These are phyloP conservation scores for Vinca minor DNA, from an alignment of 257 asterid species.

Conservation along the genomic window DNA sequence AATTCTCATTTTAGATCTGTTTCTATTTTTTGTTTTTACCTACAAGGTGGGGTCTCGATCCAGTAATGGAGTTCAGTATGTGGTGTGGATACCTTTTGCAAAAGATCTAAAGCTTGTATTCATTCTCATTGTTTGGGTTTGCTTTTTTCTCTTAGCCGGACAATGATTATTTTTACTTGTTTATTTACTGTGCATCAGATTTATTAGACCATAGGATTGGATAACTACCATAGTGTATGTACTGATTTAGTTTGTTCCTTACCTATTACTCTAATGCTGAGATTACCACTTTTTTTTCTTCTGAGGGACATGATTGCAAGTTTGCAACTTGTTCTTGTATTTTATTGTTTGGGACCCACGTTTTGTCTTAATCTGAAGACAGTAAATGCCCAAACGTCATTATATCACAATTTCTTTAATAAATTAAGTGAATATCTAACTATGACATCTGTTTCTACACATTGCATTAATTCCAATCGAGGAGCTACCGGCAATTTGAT, in stretches of 20 bases:
- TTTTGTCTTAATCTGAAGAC: background rate
- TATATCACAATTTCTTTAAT: background rate
- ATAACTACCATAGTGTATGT: background rate
- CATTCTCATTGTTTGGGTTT: too few relatives aligned
- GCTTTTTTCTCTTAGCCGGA: too few relatives aligned
- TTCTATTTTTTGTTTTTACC: slow-evolving; percentile 10
- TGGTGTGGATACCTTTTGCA: background rate
- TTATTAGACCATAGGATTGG: background rate
- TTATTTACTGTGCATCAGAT: background rate
- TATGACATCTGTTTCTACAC: background rate
- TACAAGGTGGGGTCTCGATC: slow-evolving; percentile 1
- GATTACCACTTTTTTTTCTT: too few relatives aligned
- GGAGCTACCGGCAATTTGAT: background rate
- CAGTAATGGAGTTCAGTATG: background rate
- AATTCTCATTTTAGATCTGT: background rate
- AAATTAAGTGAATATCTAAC: background rate
- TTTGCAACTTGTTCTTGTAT: slow-evolving; percentile 3
- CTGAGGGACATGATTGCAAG: too few relatives aligned
- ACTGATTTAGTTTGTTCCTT: background rate
- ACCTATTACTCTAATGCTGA: background rate
- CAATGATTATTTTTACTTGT: too few relatives aligned
- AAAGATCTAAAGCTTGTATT: background rate
- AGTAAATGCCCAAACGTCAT: background rate
- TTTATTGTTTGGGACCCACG: slow-evolving; percentile 1
- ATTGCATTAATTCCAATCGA: background rate